Evolutionary conservation across 768 basidiomycete genomes (phyloP), one percentile per base, ranked within the genome.

Genomic region (Mycena kentingensis): DNA sequence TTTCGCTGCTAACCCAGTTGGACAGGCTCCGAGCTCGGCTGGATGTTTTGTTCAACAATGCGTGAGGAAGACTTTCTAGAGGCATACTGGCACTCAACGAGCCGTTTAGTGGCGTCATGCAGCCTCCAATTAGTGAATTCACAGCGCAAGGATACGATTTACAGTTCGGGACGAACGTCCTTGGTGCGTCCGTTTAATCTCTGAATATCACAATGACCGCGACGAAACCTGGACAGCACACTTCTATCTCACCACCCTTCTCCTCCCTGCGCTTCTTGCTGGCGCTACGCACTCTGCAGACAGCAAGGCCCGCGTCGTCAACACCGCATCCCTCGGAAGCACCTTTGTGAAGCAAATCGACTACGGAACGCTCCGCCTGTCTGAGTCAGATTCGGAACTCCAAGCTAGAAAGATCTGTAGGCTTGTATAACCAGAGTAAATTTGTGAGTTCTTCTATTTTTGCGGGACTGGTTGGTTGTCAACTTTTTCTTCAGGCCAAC

Each of bases 281-380:
- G 56, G 69, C 6, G 65, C 67, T 5, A 56, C 54, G 34, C 58
- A 55, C 2, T 60, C 64, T 10, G 63, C 63, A 8, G 61, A 58
- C n/a, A n/a, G n/a, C 11, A 63, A 57, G 1, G 65, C 63, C 2
- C 71, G 74, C 5, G 60, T 75, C 6, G 60, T 75, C 28, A 69
- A 67, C 45, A 60, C 61, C 5, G 54, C 70, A 2, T 65, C 67
- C 5, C 44, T 46, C 2, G 63, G 21, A 13, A 58, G 62, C 29
- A 27, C 49, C 39, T 16, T 49, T 28, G 8, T 15, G 37, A 19
- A n/a, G n/a, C n/a, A n/a, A n/a, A n/a, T n/a, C n/a, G n/a, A n/a
- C n/a, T n/a, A n/a, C 15, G 21, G 34, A 16, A 2, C 42, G 15
- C 41, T 61, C 24, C 18, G 54, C 70, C 29, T 53, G 64, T 75